phyloP scores from a whole-genome alignment of 768 basidiomycete genomes.

The Scleroderma citrinum region DNA sequence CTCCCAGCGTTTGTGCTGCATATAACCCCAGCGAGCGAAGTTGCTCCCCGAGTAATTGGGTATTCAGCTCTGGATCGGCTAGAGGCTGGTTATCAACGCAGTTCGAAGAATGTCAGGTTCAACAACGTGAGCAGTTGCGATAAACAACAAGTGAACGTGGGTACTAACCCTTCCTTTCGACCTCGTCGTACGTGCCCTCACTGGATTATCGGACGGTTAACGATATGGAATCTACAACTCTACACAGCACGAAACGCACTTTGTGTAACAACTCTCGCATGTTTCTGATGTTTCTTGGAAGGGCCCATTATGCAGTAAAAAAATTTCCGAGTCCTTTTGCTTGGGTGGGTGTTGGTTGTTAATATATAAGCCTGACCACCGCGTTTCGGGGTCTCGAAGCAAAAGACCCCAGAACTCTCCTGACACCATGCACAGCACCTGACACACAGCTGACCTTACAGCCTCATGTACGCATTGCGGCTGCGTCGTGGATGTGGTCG shows the following conservation, averaged over 20 bases:
- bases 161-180: slow-evolving; percentile 51
- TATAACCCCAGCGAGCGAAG: slow-evolving; percentile 77
- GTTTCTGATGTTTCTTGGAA: slow-evolving; percentile 36
- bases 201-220: slow-evolving; percentile 32
- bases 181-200: slow-evolving; percentile 53
- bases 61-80: slow-evolving; percentile 58
- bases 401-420: slow-evolving; percentile 21
- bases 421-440: not conserved
- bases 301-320: slow-evolving; percentile 36
- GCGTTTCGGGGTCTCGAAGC: slow-evolving; percentile 28
- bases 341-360: slow-evolving; percentile 33
- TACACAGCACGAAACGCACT: slow-evolving; percentile 33
- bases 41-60: slow-evolving; percentile 62
- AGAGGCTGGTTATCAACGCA: slow-evolving; percentile 28
- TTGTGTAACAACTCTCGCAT: slow-evolving; percentile 31
- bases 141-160: slow-evolving; percentile 19
- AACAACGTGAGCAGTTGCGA: slow-evolving; percentile 12
- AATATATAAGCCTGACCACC: slow-evolving; percentile 28
- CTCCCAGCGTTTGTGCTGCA: slow-evolving; percentile 79
- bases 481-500: slow-evolving; percentile 9
- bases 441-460: no score
- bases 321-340: slow-evolving; percentile 20
- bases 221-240: slow-evolving; percentile 16
- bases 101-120: no score
- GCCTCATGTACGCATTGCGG: slow-evolving; percentile 17